A percentile compares a stretch with the other conserved stretches of the same genome.
Evolutionary conservation across 768 basidiomycete genomes (phyloP).

Genomic region (Amyloporia xantha): DNA sequence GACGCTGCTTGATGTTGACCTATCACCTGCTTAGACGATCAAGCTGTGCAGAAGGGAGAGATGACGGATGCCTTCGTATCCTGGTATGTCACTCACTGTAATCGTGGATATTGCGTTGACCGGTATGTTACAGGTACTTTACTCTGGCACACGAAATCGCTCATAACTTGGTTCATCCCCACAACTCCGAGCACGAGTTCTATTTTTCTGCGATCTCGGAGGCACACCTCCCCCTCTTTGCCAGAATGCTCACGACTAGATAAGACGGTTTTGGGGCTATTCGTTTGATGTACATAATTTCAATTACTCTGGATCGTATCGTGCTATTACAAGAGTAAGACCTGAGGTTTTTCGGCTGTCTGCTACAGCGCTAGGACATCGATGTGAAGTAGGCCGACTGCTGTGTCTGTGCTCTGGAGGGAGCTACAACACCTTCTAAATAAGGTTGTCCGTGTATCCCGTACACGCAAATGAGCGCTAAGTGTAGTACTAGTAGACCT

Average conservation of each 20-base stretch:
- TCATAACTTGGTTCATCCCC: constrained; percentile 81
- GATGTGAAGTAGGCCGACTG: too few species aligned
- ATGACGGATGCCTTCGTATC: constrained; percentile 66
- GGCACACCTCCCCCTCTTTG: constrained; percentile 34
- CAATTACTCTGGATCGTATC: too few species aligned
- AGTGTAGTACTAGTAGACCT: too few species aligned
- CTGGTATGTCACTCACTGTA: constrained; percentile 42
- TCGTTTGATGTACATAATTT: too few species aligned
- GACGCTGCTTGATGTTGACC: background rate
- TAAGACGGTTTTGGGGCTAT: too few species aligned
- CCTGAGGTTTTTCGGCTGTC: too few species aligned
- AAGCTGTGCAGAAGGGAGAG: constrained; percentile 48
- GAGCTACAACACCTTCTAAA: too few species aligned
- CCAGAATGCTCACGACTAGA: constrained; percentile 4
- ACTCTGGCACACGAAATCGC: constrained; percentile 90
- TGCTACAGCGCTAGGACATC: too few species aligned
- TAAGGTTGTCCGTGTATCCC: too few species aligned
- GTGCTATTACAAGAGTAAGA: too few species aligned
- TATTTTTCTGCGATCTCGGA: constrained; percentile 91
- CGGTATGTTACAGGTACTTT: constrained; percentile 60
- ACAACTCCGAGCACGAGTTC: constrained; percentile 92
- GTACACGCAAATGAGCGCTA: too few species aligned
- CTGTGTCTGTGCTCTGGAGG: too few species aligned
- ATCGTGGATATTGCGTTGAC: background rate
- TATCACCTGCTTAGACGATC: constrained; percentile 61